Percentiles rank a stretch among this genome's conserved stretches.
These are phyloP conservation scores for Parathielavia hyrcaniae DNA, from an alignment of 495 filamentous ascomycete genomes.

Conservation along the genomic window DNA sequence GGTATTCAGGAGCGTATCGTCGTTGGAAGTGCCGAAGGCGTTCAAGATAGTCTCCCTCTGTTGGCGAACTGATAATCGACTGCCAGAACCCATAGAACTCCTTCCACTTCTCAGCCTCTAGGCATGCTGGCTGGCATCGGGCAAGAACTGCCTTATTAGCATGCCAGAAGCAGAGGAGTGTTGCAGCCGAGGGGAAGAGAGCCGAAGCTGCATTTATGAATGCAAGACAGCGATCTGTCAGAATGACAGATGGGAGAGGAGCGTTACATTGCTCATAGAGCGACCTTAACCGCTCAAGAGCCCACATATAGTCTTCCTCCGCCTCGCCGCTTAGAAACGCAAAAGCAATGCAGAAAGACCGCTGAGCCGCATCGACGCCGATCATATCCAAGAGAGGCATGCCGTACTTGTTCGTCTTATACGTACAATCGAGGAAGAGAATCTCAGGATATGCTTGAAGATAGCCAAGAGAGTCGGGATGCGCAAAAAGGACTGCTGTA, in stretches of 20 bases:
- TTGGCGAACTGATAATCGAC: slow-evolving; percentile 7
- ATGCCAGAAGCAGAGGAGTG: slow-evolving; percentile 2
- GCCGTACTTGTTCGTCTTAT: not conserved
- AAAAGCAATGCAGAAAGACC: too few species aligned
- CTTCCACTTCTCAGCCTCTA: slow-evolving; percentile 1
- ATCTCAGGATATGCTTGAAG: not conserved
- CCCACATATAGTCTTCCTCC: not conserved
- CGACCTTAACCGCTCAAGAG: slow-evolving; percentile 3
- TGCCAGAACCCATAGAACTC: slow-evolving; percentile 1
- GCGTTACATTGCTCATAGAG: not conserved
- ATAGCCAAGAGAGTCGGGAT: too few species aligned
- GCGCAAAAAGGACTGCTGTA: not conserved
- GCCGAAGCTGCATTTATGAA: slow-evolving; percentile 3
- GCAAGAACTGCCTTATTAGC: slow-evolving; percentile 1
- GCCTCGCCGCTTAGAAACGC: too few species aligned
- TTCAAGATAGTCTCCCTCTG: not conserved
- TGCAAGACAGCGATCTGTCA: not conserved
- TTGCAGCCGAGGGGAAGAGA: slow-evolving; percentile 2
- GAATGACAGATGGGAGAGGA: too few species aligned
- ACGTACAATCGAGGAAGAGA: not conserved
- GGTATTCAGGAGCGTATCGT: not conserved
- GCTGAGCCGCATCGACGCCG: too few species aligned
- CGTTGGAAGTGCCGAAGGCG: not conserved
- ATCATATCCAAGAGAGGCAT: too few species aligned
- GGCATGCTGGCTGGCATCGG: not conserved